Evolutionary conservation across 75 land plant species (phyloP).

Genomic region (Selaginella moellendorffii): DNA sequence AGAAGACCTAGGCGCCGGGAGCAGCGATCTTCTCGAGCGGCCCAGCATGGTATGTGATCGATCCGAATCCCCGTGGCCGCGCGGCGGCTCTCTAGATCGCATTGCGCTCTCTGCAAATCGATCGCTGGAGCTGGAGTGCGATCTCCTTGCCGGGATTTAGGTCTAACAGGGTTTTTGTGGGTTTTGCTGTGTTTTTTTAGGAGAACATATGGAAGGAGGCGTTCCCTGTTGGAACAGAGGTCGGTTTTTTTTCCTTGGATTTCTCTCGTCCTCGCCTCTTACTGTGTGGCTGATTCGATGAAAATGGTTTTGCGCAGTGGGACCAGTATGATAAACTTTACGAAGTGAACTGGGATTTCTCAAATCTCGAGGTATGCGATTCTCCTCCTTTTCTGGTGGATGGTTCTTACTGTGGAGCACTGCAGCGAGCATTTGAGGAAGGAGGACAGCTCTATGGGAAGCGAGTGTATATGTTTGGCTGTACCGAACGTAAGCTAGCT

Average conservation of each 20-base stretch:
- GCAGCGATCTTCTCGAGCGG: background rate
- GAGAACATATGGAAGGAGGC: conserved; percentile 59
- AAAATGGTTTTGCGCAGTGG: conserved; percentile 38
- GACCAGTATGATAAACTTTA: conserved; percentile 72
- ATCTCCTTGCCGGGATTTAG: background rate
- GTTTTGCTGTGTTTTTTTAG: too few species aligned
- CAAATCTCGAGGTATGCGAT: conserved; percentile 59
- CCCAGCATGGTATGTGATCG: background rate
- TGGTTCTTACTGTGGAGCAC: conserved; percentile 1
- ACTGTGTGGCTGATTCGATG: background rate
- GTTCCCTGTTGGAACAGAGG: conserved; percentile 72
- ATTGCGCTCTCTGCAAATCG: background rate
- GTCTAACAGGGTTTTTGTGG: background rate
- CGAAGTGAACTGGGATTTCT: conserved; percentile 70
- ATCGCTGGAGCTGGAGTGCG: background rate
- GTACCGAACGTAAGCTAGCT: conserved; percentile 65
- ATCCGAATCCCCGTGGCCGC: background rate
- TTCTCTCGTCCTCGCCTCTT: background rate
- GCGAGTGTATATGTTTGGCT: conserved; percentile 89
- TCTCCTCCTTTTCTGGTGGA: background rate
- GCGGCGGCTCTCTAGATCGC: background rate
- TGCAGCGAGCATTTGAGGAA: conserved; percentile 78
- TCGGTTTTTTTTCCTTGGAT: conserved; percentile 12
- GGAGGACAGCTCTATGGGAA: conserved; percentile 59
- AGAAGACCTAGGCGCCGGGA: background rate